phyloP scores from a whole-genome alignment of 2,329 filamentous ascomycete genomes.

The Calycina herbarum region DNA sequence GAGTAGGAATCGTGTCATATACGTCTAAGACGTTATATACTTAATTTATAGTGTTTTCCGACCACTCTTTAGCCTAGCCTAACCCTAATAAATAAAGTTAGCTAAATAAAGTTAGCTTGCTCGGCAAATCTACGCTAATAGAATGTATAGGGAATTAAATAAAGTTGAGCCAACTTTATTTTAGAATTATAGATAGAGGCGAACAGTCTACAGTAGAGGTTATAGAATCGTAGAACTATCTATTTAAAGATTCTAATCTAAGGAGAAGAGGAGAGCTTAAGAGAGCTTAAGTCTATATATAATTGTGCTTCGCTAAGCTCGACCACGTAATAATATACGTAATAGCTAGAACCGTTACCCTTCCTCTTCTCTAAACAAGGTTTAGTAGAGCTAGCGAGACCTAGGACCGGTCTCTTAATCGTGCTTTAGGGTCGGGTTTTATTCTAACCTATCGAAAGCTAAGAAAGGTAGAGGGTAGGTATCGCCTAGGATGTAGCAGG shows the following conservation, averaged over 20 bases:
- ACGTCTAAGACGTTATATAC: neutral
- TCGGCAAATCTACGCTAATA: conserved; percentile 19
- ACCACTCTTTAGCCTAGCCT: neutral
- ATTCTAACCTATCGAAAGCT: too few relatives aligned
- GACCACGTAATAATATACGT: too few relatives aligned
- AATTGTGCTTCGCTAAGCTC: neutral
- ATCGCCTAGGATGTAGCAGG: too few relatives aligned
- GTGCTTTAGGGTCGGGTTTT: too few relatives aligned
- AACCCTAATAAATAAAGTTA: neutral
- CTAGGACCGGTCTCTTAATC: too few relatives aligned
- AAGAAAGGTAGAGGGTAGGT: too few relatives aligned
- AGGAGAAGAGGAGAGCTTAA: neutral
- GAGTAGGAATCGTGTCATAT: neutral
- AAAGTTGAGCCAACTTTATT: too few relatives aligned
- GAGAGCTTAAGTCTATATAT: neutral
- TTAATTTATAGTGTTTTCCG: neutral
- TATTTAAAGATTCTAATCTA: neutral
- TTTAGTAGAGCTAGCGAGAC: too few relatives aligned
- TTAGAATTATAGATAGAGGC: too few relatives aligned
- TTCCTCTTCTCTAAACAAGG: too few relatives aligned
- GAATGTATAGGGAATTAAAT: conserved; percentile 12
- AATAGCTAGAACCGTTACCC: too few relatives aligned
- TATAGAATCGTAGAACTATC: neutral
- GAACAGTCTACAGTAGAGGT: too few relatives aligned
- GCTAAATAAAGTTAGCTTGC: conserved; percentile 10